Conservation (phyloP, 2,329 filamentous ascomycete genomes). For the Orbilia javanica region DNA sequence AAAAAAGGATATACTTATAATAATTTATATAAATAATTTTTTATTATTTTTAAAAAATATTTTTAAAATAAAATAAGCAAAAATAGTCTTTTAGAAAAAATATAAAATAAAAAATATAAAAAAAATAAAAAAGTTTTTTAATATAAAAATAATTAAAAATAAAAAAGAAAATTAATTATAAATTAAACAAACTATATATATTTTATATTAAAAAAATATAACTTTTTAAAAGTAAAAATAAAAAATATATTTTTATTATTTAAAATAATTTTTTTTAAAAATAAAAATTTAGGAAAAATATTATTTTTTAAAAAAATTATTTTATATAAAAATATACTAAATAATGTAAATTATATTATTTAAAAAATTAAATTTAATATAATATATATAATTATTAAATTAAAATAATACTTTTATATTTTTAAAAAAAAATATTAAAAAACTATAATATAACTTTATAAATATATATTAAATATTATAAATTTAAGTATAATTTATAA, state of each 20-base stretch:
- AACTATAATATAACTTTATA: too few relatives aligned
- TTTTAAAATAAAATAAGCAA: conserved; percentile 23
- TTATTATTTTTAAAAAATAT: conserved; percentile 21
- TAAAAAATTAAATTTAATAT: conserved; percentile 20
- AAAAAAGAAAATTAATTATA: conserved; percentile 60
- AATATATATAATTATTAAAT: conserved; percentile 19
- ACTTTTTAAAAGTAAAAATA: too few relatives aligned
- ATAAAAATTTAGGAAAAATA: too few relatives aligned
- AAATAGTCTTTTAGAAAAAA: conserved; percentile 41
- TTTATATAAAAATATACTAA: not conserved
- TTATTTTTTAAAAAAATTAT: conserved; percentile 10
- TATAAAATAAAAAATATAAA: conserved; percentile 18
- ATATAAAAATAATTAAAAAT: conserved; percentile 45
- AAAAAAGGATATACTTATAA: conserved; percentile 27
- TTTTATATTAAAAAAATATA: conserved; percentile 19
- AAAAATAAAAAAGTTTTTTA: not conserved
- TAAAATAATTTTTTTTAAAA: too few relatives aligned
- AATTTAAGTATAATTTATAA: too few relatives aligned
- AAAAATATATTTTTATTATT: too few relatives aligned
- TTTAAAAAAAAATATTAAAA: too few relatives aligned
- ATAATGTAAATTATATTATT: conserved; percentile 28
- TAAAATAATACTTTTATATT: too few relatives aligned
- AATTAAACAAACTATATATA: conserved; percentile 33
- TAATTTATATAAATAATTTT: conserved; percentile 38
- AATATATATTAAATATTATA: too few relatives aligned